Evolutionary conservation across 495 filamentous ascomycete species (phyloP), one percentile per base, ranked within the genome.

Genomic region (Neurospora sp.): DNA sequence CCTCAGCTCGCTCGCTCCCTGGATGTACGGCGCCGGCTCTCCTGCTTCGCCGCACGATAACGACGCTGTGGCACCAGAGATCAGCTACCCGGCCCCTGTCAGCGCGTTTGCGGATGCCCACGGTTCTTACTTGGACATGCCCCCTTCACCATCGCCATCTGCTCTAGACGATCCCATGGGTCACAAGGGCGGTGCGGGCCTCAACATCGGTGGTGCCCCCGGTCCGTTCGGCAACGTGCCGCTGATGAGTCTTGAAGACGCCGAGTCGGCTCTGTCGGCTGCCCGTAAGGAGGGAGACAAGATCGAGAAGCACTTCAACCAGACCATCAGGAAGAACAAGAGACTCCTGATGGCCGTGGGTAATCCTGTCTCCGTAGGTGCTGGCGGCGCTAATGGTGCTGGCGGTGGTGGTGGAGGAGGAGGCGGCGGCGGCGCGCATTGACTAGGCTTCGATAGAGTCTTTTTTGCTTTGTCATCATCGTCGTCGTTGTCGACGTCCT

Each of bases 261-360:
- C 88, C 6, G 91, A 93, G 80, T 81, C 80, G 71, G 87, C 85
- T 40, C 82, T 91, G 75, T 72, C 82, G 20, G 76, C 78, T 12
- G 85, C 87, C n/a, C 85, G 85, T 74, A 92, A 89, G 83, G 90
- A 93, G 76, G 85, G 88, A 41, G 92, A 94, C 70, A 85, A 78
- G 71, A 77, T 92, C 10, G 92, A 93, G 80, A 93, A 92, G 85
- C 89, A 83, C 74, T 77, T 92, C 27, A 85, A 85, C 73, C 82
- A 84, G 70, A 71, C 91, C 42, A 82, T 91, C 71, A 88, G 88
- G 75, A 89, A 86, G 84, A 92, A 92, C 75, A 81, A 86, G 71
- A 80, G 81, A 72, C 69, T 89, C 42, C 71, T 86, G 61, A 71
- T 73, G 31, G 65, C 70, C 22, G 37, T 39, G 12, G 20, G 27